Evolutionary conservation across 1,284 basidiomycete genomes (phyloP), one percentile per base, ranked within the genome.

Genomic region (Tetrapyrgos nigripes): DNA sequence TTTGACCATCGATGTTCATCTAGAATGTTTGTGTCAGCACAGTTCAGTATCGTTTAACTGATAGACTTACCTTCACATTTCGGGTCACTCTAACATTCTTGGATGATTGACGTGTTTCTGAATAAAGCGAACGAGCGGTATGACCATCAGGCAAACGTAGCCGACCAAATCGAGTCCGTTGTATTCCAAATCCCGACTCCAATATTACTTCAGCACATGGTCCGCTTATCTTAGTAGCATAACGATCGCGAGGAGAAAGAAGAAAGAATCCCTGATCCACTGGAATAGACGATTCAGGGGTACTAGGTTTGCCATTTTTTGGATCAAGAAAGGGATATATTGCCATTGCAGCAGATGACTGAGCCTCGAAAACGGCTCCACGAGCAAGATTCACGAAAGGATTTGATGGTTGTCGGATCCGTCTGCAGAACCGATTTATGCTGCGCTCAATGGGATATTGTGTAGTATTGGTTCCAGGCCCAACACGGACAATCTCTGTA

Each of bases 71-170:
- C 60, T 74, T 70, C 1, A 71, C 65, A 44, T 63, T 70, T 3
- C 67, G 53, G 5, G 69, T 53, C 21, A 57, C 64, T 10, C 68
- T 51, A 8, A 65, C n/a, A 14, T 62, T 60, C 13, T 59, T 45
- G 1, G 50, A 19, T 17, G 57, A 37, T 2, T 53, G 21, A 4
- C 47, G 29, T 8, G 5, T 26, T 50, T 73, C 72, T 35, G 61
- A 65, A 68, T 68, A 73, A 3, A 29, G 17, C 1, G 65, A 66
- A 0, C 70, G 60, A 2, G 68, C 70, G 35, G 68, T 64, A 31
- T 74, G 72, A 1, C 68, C 68, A 60, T 65, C 72, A 1, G 73
- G 72, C 10, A 74, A 58, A 1, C 49, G 53, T 6, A 73, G 40
- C 1, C 68, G 62, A 11, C 70, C 70, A 70, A 69, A 75, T 10